Evolutionary conservation across 768 basidiomycete genomes (phyloP), one percentile per base, ranked within the genome.

Genomic region (Mycena floridula): DNA sequence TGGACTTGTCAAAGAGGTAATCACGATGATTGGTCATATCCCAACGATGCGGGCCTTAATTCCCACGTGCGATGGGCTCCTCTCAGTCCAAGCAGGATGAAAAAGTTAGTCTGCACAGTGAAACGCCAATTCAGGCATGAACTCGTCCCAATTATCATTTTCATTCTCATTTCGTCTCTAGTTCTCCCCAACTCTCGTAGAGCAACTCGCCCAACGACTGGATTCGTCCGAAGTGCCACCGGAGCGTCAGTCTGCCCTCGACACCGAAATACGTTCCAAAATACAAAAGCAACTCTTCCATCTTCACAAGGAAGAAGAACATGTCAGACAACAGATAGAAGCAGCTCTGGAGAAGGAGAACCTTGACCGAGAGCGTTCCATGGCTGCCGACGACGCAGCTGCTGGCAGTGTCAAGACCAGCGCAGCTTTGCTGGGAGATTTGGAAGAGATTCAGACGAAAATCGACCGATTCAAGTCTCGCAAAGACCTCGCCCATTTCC

Each of bases 121-220:
- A 81, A 53, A 69, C 68, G 2, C 67, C 75, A 13, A 72, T 82
- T 49, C 72, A 79, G 50, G 80, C 80, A 47, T 38, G 68, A n/a
- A n/a, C n/a, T n/a, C n/a, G n/a, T n/a, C n/a, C n/a, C n/a, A n/a
- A n/a, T n/a, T n/a, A n/a, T 58, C 25, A 37, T 22, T 5, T 23
- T 13, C 16, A 25, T 7, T 25, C 20, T 25, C 32, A 42, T 28
- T 21, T 39, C 44, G 15, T 42, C 40, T 30, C 42, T 53, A 93
- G 89, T 88, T 94, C 66, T 86, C 86, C n/a, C 77, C 77, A 38
- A 79, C 85, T 61, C 79, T 94, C 46, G 81, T 93, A 57, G 79
- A 85, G 68, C 79, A 83, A 46, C 82, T 93, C 50, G 72, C 81
- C 16, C 82, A 89, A 64, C 68, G 74, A 47, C 60, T n/a, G n/a